These are phyloP conservation scores for Cicer chorassanicum DNA, from an alignment of 306 rosid species.

Conservation along the genomic window DNA sequence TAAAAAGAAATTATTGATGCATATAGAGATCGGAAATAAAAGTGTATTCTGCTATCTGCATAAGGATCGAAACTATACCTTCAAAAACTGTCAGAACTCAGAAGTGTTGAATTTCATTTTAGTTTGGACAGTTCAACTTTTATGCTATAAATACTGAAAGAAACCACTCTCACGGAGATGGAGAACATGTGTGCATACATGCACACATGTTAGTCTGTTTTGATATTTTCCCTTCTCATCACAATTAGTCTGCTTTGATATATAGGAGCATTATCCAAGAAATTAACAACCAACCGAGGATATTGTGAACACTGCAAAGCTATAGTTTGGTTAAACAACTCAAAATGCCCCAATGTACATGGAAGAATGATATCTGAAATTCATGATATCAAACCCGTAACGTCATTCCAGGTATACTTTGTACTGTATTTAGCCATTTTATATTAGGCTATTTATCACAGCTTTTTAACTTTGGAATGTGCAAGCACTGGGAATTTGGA, in stretches of 20 bases:
- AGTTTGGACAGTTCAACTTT: neutral
- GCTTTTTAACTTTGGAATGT: neutral
- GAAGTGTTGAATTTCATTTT: slow-evolving; percentile 35
- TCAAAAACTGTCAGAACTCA: slow-evolving; percentile 14
- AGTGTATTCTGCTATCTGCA: slow-evolving; percentile 3
- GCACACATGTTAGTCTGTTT: neutral
- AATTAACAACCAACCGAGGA: slow-evolving; percentile 65
- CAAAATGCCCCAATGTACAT: slow-evolving; percentile 61
- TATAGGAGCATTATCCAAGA: slow-evolving; percentile 61
- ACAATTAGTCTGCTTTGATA: slow-evolving; percentile 34
- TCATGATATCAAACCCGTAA: slow-evolving; percentile 63
- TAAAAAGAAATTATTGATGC: neutral
- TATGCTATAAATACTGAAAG: slow-evolving; percentile 7
- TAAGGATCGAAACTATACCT: slow-evolving; percentile 5
- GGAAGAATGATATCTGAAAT: slow-evolving; percentile 46
- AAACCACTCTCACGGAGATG: neutral
- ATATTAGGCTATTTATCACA: neutral
- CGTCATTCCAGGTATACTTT: slow-evolving; percentile 61
- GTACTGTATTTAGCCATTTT: slow-evolving; percentile 10
- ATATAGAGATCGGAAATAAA: slow-evolving; percentile 3
- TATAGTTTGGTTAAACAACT: slow-evolving; percentile 71
- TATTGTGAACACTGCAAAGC: slow-evolving; percentile 72
- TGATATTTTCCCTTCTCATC: slow-evolving; percentile 26
- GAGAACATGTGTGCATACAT: slow-evolving; percentile 19
- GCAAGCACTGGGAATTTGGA: neutral